These are phyloP conservation scores for Panaeolus cyanescens DNA, from an alignment of 768 basidiomycete genomes.

Conservation along the genomic window DNA sequence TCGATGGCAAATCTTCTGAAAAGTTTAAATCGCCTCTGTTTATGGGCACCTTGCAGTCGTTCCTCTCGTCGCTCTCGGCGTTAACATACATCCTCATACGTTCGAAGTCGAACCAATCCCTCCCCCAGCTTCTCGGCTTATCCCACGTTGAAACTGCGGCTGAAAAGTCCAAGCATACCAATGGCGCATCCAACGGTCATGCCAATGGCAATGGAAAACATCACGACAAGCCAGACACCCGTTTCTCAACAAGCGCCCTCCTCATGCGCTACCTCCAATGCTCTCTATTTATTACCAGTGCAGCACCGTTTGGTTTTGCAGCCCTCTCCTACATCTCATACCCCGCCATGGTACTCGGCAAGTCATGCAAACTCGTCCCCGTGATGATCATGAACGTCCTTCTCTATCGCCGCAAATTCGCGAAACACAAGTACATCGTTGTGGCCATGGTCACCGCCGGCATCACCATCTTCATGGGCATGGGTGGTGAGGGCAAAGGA, in stretches of 20 bases:
- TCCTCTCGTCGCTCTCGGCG: constrained; percentile 75
- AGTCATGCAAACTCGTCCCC: constrained; percentile 98
- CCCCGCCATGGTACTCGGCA: constrained; percentile 98
- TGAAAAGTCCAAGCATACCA: constrained; percentile 20
- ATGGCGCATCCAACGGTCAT: constrained; percentile 34
- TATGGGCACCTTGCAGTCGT: constrained; percentile 83
- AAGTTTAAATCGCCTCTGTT: constrained; percentile 88
- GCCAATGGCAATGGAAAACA: constrained; percentile 25
- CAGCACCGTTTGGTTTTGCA: constrained; percentile 95
- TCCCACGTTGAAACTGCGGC: constrained; percentile 30
- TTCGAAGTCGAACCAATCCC: constrained; percentile 51
- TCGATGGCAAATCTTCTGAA: constrained; percentile 60
- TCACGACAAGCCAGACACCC: constrained; percentile 30
- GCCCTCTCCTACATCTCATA: constrained; percentile 95
- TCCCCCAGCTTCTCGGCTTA: constrained; percentile 66
- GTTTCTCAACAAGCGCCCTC: constrained; percentile 47
- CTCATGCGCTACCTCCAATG: constrained; percentile 81
- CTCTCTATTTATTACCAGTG: constrained; percentile 83
- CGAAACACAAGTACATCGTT: constrained; percentile 93
- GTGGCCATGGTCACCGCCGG: constrained; percentile 90
- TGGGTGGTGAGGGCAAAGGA: constrained; percentile 62
- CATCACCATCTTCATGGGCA: constrained; percentile 93
- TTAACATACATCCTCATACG: constrained; percentile 73
- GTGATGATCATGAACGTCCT: constrained; percentile 98
- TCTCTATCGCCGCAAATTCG: constrained; percentile 90